Evolutionary conservation across 2,329 filamentous ascomycete genomes (phyloP), one percentile per base, ranked within the genome.

Genomic region (Fusarium sterilihyphosum): DNA sequence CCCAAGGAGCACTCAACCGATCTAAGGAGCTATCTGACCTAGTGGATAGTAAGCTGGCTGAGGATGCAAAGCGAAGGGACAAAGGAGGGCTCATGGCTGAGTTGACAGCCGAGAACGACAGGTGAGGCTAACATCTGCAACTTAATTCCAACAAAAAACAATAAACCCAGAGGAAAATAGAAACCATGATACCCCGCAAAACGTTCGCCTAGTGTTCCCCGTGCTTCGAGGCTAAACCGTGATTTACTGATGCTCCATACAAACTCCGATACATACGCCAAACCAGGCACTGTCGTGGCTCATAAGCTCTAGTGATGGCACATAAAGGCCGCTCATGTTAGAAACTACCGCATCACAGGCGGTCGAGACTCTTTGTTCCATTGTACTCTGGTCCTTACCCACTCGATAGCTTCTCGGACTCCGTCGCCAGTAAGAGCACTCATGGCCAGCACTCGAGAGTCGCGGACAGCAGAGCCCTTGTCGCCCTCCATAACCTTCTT

Each of bases 291-390:
- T 59, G 43, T 73, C 67, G 47, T 77, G 59, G 70, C 73, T 74
- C 67, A 63, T 75, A 68, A 71, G 43, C 63, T 58, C 57, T 73
- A 49, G 63, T 26, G 66, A 54, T 64, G 65, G 52, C 60, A 50
- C 52, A 63, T 12, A 68, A 60, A 29, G 17, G 29, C n/a, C 43
- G 13, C 10, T 47, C 26, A 20, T 8, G 49, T 41, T 46, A 29
- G n/a, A n/a, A 29, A 31, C 89, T 87, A 98, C 84, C 95, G 89
- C 95, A 98, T 98, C 60, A 97, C 92, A 5, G 96, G 96, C 72
- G 96, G 95, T 70, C 96, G 88, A 9, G 91, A 92, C 83, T 98
- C 96, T 84, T 96, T 98, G 82, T 98, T 98, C 94, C 96, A 98
- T 83, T 94, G 95, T 35, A 98, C 94, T 70, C 96, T 88, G 76